Evolutionary conservation across 2,329 filamentous ascomycete species (phyloP), one percentile per base, ranked within the genome.

Genomic region (Hymenoscyphus scutula): DNA sequence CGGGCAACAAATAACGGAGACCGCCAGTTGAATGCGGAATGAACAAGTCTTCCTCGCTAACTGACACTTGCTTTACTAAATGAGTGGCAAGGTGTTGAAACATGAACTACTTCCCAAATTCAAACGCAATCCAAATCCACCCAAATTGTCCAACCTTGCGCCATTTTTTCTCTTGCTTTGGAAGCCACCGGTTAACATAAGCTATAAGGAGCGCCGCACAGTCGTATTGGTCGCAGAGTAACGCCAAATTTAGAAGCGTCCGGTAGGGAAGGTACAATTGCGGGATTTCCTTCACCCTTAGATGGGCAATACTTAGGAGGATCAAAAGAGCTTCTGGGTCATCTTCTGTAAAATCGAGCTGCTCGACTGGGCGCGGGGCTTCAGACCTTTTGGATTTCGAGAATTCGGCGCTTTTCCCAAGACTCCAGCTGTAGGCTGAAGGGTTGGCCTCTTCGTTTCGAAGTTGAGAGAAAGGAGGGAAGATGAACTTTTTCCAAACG

Each of bases 211-310:
- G 51, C 2, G 51, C 23, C 7, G 27, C 51, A 19, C 23, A 27
- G 27, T 53, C 51, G 11, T 53, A 53, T 30, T 53, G 51, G 11
- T 53, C 51, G 51, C 51, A 53, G 29, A 53, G 51, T 6, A 53
- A 30, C 6, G 51, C 51, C 27, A 53, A 27, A 15, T 29, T 15
- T 6, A 27, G 19, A 15, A 53, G 17, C 13, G 6, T 29, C 3
- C 11, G 23, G 27, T 53, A 30, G 19, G 51, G 51, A 19, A 53
- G 2, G 15, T 25, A 27, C 11, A 6, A 6, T 2, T 10, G 51
- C 3, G 23, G 51, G 17, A 53, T 27, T 29, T 53, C 27, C n/a
- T 53, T 53, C 3, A 25, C 23, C 6, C 51, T 23, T 7, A 27
- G 51, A 30, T 53, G 51, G 6, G 51, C 51, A 53, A 53, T 53